Conservation (phyloP, 768 basidiomycete genomes). For the Boletus rufocinnamomeus region DNA sequence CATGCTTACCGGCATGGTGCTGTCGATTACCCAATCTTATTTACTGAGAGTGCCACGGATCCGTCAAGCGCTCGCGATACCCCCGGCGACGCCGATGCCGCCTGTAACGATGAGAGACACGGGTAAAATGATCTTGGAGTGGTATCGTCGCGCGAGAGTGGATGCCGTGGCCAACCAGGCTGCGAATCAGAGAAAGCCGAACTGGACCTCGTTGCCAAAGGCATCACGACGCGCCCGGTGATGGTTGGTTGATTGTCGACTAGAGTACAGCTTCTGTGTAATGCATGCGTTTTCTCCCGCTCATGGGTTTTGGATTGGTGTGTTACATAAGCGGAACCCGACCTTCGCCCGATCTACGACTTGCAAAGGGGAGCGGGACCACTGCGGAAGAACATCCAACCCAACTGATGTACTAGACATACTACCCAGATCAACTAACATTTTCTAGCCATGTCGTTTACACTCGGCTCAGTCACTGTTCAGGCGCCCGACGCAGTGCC, state of each 20-base stretch:
- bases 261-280: conserved; percentile 5
- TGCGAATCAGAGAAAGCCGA: conserved; percentile 19
- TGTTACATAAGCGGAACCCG: conserved; percentile 20
- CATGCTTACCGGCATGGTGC: conserved; percentile 50
- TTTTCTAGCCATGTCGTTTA: conserved; percentile 38
- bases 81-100: conserved; percentile 14
- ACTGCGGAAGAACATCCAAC: background rate
- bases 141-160: conserved; percentile 12
- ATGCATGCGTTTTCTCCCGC: background rate
- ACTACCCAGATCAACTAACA: background rate
- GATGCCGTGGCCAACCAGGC: conserved; percentile 6
- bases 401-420: conserved; percentile 15
- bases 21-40: conserved; percentile 49
- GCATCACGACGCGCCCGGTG: conserved; percentile 14
- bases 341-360: too few species aligned
- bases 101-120: conserved; percentile 35
- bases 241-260: background rate
- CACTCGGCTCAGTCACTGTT: conserved; percentile 38
- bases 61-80: conserved; percentile 41
- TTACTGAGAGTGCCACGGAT: conserved; percentile 46
- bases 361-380: background rate
- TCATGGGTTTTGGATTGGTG: background rate
- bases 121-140: conserved; percentile 19
- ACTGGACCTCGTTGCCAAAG: conserved; percentile 29
- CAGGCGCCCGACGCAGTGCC: conserved; percentile 28